phyloP scores from a whole-genome alignment of 305 asterid species.

The Fraxinus velutina region DNA sequence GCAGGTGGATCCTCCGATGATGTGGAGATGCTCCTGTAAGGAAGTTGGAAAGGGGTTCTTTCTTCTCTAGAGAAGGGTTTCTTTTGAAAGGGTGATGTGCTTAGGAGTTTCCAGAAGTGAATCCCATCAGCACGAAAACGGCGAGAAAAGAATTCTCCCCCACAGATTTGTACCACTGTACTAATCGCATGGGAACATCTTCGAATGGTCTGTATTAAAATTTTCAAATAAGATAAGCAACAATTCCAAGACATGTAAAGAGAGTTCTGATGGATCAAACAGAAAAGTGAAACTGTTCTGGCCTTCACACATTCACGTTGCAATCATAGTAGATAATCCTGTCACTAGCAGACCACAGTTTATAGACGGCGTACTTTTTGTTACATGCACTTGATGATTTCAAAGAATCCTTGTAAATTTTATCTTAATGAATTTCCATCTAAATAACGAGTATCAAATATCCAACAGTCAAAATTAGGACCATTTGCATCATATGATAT shows the following conservation, averaged over 20 bases:
- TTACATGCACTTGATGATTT: not conserved
- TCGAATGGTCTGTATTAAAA: conserved; percentile 53
- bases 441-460: not conserved
- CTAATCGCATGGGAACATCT: conserved; percentile 61
- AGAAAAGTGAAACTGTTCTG: not conserved
- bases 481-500: not conserved
- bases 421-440: not conserved
- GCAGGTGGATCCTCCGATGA: conserved; percentile 54
- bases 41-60: conserved; percentile 57
- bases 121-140: conserved; percentile 73
- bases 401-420: not conserved
- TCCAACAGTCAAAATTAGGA: not conserved
- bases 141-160: conserved; percentile 95
- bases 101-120: conserved; percentile 81
- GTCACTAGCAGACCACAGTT: not conserved
- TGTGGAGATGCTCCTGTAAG: conserved; percentile 48
- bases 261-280: not conserved
- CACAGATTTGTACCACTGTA: conserved; percentile 62
- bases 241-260: conserved; percentile 3
- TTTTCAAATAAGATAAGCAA: not conserved
- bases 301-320: not conserved
- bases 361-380: not conserved
- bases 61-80: conserved; percentile 45
- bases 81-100: conserved; percentile 75
- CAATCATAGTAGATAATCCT: not conserved